Evolutionary conservation across 1,284 basidiomycete genomes (phyloP), one percentile per base, ranked within the genome.

Genomic region (Pseudozyma sp.): DNA sequence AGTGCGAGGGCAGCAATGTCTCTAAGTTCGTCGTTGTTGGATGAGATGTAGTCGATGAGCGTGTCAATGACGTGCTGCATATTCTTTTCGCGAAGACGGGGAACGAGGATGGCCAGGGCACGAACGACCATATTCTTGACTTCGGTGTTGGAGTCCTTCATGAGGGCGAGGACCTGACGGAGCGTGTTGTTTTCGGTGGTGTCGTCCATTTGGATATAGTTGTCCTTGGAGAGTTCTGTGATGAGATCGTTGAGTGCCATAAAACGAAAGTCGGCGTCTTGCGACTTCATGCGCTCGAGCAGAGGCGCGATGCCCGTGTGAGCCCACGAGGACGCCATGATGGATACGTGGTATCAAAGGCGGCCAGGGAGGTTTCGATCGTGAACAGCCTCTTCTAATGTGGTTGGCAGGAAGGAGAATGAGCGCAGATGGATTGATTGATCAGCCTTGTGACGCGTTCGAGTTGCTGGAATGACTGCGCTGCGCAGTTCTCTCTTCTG

Each of bases 81-180:
- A 83, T 94, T 91, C 33, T 87, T 83, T 82, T 93, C 91, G 68
- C 91, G 89, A 67, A 94, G 89, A 78, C 93, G 92, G 85, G 92
- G 92, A 86, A 95, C 91, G 77, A 96, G 87, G 73, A 92, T 90
- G 31, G 92, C 93, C 37, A 96, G 87, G 78, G 93, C 94, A 74
- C 34, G 70, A 14, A 60, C 54, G 2, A 94, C 94, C 82, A 94
- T 92, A 84, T 97, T 97, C 88, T 98, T 98, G 74, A 99, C 97
- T 86, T 99, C 96, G 14, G 93, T 94, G 79, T 97, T 97, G 85
- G 91, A 91, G 86, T 99, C 97, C 81, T 93, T 91, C 11, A 97
- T 90, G 24, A 96, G 88, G 24, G 89, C 87, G 24, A 97, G 87
- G 1, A 97, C 94, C 79, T 92, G 90, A 46, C 88, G 89, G 47